Evolutionary conservation across 208 protist genomes (phyloP), one percentile per base, ranked within the genome.

Genomic region (Wallacemonas collosoma): DNA sequence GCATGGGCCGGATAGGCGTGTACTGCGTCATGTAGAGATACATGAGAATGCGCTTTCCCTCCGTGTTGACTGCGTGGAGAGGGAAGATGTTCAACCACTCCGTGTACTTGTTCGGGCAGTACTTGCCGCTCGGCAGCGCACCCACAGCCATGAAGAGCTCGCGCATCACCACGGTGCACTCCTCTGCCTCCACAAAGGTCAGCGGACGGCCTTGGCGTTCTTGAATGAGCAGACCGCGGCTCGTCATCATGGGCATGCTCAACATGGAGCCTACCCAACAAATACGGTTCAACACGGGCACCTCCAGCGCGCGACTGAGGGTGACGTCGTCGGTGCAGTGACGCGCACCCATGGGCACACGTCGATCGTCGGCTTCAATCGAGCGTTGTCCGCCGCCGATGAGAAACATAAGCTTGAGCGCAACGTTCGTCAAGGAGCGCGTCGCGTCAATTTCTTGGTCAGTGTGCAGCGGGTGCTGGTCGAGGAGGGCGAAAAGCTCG

Each of bases 71-170:
- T 12, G 86, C 79, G 73, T 91, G 83, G 5, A 91, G 72, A 0
- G 86, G 86, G 53, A 91, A 91, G 8, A 88, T 66, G 9, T 72
- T 64, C n/a, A 91, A 73, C 83, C 86, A 91, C 44, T 82, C 69
- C 26, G 55, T 72, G 51, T 87, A 83, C 38, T 65, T 57, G 38
- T 48, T 56, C 6, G 86, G 86, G 73, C 86, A 91, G 47, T 71
- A 63, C 60, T 73, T 50, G 35, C 81, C 78, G 64, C 73, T 68
- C 1, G 86, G 86, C 53, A 91, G 72, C 35, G 84, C 76, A 7
- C 86, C 86, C 45, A 91, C 84, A 1, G 74, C 79, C 70, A 88
- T 83, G 70, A 89, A 91, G 1, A 91, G 72, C 48, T 50, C 64
- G 11, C 86, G 77, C 61, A 91, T 71, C 6, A 88, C 77, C 1